These are phyloP conservation scores for Gaillardinia entomophila DNA, from an alignment of 805 yeast genomes.

Conservation along the genomic window DNA sequence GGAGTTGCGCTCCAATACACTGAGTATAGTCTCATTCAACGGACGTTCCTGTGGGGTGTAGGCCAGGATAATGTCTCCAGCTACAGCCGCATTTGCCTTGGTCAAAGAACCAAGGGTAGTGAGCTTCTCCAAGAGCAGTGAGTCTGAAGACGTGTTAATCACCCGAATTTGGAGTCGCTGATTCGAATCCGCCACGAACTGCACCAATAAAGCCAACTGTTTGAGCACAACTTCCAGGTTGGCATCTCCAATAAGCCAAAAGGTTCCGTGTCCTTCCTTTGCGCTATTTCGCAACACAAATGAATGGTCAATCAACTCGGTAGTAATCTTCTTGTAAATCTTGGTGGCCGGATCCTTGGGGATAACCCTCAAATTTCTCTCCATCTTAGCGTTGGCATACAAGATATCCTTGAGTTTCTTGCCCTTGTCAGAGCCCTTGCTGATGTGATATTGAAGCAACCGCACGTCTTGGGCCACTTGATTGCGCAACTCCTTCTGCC, in stretches of 20 bases:
- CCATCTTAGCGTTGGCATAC: constrained; percentile 32
- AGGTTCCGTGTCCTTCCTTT: constrained; percentile 33
- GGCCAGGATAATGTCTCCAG: not conserved
- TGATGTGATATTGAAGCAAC: constrained; percentile 20
- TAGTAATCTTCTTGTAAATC: constrained; percentile 23
- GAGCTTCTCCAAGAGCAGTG: constrained; percentile 2
- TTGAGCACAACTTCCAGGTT: constrained; percentile 25
- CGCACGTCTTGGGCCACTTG: constrained; percentile 52
- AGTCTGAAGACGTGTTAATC: constrained; percentile 16
- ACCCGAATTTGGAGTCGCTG: constrained; percentile 34
- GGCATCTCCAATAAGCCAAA: constrained; percentile 61
- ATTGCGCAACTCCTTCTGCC: constrained; percentile 50
- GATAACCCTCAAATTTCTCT: constrained; percentile 40
- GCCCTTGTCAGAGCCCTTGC: constrained; percentile 16
- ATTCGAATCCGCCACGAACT: constrained; percentile 14
- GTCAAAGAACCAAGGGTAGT: constrained; percentile 1
- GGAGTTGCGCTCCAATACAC: constrained; percentile 21
- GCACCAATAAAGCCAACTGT: constrained; percentile 39
- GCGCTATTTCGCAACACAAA: constrained; percentile 12
- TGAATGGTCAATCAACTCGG: constrained; percentile 20
- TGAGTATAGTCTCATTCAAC: constrained; percentile 3
- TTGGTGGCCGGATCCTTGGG: constrained; percentile 29
- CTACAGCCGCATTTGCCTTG: constrained; percentile 4
- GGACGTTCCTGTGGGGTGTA: constrained; percentile 2
- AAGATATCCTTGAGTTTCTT: constrained; percentile 34